phyloP scores from a whole-genome alignment of 2,329 filamentous ascomycete genomes.

The Catunica adiposa region DNA sequence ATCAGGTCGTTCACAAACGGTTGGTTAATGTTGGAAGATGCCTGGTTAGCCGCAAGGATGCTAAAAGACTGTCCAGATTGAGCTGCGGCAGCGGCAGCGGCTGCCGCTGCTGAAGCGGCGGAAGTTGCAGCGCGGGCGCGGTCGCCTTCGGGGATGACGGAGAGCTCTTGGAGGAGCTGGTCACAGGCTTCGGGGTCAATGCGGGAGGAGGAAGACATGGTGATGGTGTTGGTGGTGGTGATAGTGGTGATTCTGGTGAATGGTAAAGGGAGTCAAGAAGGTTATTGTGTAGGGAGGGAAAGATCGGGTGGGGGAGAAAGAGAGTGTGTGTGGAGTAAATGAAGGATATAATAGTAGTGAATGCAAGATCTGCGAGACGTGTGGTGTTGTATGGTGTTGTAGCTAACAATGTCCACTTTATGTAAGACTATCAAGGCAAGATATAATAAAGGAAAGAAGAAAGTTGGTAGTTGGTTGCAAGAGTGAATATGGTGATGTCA shows the following conservation, averaged over 20 bases:
- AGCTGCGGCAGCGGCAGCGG: neutral
- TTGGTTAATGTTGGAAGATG: constrained; percentile 10
- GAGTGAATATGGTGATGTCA: neutral
- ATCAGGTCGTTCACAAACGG: constrained; percentile 11
- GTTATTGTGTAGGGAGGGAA: neutral
- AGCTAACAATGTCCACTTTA: too few species aligned
- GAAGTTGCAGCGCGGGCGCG: constrained; percentile 4
- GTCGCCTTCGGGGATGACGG: constrained; percentile 8
- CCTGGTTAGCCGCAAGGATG: neutral
- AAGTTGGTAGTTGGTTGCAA: neutral
- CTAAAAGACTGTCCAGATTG: neutral
- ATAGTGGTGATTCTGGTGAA: neutral
- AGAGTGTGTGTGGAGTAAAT: neutral
- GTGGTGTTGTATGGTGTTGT: neutral
- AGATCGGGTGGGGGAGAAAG: neutral
- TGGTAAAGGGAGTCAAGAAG: neutral
- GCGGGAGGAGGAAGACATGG: neutral
- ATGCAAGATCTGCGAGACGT: neutral
- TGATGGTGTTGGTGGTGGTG: neutral
- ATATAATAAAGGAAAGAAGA: neutral
- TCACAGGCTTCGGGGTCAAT: constrained; percentile 12
- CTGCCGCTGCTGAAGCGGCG: neutral
- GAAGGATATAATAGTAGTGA: neutral
- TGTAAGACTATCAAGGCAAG: neutral
- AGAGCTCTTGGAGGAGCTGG: constrained; percentile 13